Evolutionary conservation across 2,329 filamentous ascomycete species (phyloP), one percentile per base, ranked within the genome.

Genomic region (Bipolaris sorokiniana): DNA sequence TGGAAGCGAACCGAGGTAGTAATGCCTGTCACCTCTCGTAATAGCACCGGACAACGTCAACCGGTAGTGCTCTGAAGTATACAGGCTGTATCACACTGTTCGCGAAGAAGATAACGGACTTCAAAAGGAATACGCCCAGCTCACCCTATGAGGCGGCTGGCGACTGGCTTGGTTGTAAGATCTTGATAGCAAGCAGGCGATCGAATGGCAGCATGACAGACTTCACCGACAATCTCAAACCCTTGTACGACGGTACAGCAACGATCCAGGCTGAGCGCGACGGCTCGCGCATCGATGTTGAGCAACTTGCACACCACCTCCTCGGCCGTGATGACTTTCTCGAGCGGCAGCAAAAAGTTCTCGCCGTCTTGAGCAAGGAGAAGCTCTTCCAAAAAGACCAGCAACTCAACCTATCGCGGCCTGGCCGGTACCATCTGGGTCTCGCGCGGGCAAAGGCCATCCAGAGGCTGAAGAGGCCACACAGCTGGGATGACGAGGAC

Each of bases 401-500:
- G 58, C 81, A 83, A 61, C 71, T 79, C 59, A 83, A 84, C 56
- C 68, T 84, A 16, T 81, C 81, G 20, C 75, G 82, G 18, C 81
- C 81, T 3, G 81, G 83, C 51, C 73, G 82, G 16, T 84, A 83
- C 64, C 80, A 83, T 49, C 76, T 84, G 3, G 82, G 81, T 3
- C 76, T 85, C 16, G 82, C 81, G 10, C 72, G 82, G 55, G 81
- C 80, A 51, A 84, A 84, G 68, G 77, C 78, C 38, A 74, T 84
- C 3, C 76, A 81, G 38, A 75, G 82, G 45, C 68, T 82, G 20
- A 73, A 74, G 7, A 75, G 79, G 48, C 75, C 80, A 56, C 73
- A 83, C 65, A 67, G 70, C 38, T 84, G 82, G 82, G 76, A 78
- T 58, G 65, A 75, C 28, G 79, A 81, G n/a, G 82, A 84, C 56